Conservation (phyloP, 2,329 filamentous ascomycete species). For the Trichoderma brevicompactum region DNA sequence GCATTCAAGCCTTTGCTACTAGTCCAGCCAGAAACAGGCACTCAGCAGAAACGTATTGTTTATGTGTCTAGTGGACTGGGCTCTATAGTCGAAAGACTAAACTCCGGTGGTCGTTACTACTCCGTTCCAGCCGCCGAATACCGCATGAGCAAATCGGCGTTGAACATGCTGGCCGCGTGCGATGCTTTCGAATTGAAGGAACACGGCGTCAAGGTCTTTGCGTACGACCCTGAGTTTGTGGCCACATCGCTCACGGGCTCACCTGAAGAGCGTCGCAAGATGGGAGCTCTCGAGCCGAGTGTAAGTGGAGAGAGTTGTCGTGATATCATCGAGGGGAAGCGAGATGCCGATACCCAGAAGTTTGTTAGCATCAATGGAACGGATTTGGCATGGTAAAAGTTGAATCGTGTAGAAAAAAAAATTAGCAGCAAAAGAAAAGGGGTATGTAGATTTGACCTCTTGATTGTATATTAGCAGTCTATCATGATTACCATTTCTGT, state of each 20-base stretch:
- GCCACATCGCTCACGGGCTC: constrained; percentile 40
- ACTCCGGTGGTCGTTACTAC: constrained; percentile 13
- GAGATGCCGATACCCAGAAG: constrained; percentile 30
- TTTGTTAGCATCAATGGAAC: constrained; percentile 14
- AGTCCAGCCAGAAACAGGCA: constrained; percentile 30
- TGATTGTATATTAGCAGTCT: background rate
- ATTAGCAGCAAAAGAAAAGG: background rate
- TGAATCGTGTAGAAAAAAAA: background rate
- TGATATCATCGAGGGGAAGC: constrained; percentile 29
- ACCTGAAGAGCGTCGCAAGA: constrained; percentile 27
- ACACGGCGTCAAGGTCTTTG: constrained; percentile 40
- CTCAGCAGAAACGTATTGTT: constrained; percentile 36
- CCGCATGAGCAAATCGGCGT: constrained; percentile 44
- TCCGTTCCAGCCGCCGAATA: constrained; percentile 32
- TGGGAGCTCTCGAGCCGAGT: constrained; percentile 15
- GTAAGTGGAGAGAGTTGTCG: constrained; percentile 24
- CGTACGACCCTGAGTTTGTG: constrained; percentile 43
- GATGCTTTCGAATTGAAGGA: constrained; percentile 34
- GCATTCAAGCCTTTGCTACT: constrained; percentile 41
- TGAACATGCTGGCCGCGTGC: constrained; percentile 44
- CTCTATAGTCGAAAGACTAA: constrained; percentile 37
- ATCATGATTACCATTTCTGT: background rate
- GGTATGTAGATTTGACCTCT: background rate
- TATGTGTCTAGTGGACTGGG: constrained; percentile 43
- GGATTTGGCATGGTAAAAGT: constrained; percentile 10